Percentiles rank a stretch among this genome's conserved stretches.
Conservation (phyloP, 1,284 basidiomycete species). For the Austroboletus novae-zelandiae region DNA sequence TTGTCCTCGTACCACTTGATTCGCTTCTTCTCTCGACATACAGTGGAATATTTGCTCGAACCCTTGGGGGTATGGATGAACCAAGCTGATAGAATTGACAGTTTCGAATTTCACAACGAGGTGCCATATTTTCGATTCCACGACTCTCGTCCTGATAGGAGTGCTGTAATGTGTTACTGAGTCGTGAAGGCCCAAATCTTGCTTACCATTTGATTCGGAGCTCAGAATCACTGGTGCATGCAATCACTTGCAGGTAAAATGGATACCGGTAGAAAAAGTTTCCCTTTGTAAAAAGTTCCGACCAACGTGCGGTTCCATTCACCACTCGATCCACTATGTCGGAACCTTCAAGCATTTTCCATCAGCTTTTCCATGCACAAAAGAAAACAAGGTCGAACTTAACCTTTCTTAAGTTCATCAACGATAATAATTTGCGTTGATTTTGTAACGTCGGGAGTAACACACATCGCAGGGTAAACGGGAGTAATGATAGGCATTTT, state of each 20-base stretch:
- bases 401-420: conserved; percentile 94
- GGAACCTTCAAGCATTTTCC: conserved; percentile 56
- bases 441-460: conserved; percentile 95
- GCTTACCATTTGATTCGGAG: conserved; percentile 92
- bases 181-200: not conserved
- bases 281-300: conserved; percentile 88
- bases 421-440: conserved; percentile 98
- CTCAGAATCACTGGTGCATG: conserved; percentile 81
- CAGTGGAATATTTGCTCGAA: conserved; percentile 89
- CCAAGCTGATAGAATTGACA: conserved; percentile 86
- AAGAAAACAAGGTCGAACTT: not conserved
- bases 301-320: conserved; percentile 81
- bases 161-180: conserved; percentile 19
- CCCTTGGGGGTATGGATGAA: conserved; percentile 94
- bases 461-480: conserved; percentile 99
- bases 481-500: conserved; percentile 99
- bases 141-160: conserved; percentile 77
- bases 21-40: conserved; percentile 82
- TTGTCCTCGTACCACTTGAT: conserved; percentile 87
- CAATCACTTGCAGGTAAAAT: conserved; percentile 98
- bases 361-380: not conserved
- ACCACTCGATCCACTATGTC: conserved; percentile 94
- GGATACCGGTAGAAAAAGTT: conserved; percentile 98
- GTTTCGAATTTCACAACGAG: conserved; percentile 97
- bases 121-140: conserved; percentile 96